Conservation (phyloP, 371 early-diverging fungal genomes). For the Parasitella parasitica region DNA sequence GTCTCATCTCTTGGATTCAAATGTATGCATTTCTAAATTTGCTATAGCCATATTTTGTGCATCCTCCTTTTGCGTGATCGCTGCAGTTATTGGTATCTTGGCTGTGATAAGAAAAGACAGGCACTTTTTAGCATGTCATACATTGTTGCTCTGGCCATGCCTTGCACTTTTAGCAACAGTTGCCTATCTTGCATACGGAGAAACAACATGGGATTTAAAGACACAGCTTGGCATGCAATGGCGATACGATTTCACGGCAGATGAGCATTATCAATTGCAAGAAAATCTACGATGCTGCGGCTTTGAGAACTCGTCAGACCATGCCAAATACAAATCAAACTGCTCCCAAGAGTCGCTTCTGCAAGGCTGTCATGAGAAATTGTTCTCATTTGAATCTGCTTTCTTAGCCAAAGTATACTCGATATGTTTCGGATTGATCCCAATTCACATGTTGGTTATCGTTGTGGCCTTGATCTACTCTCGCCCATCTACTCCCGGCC, state of each 20-base stretch:
- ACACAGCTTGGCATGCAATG: conserved; percentile 28
- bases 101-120: conserved; percentile 18
- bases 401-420: conserved; percentile 24
- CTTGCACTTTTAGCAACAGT: conserved; percentile 26
- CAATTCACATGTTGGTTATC: neutral
- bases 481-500: neutral
- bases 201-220: conserved; percentile 29
- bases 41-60: conserved; percentile 18
- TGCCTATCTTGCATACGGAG: conserved; percentile 28
- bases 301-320: conserved; percentile 34
- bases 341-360: conserved; percentile 31
- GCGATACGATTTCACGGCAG: conserved; percentile 19
- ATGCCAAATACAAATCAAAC: conserved; percentile 26
- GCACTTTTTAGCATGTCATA: conserved; percentile 16
- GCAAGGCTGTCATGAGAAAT: conserved; percentile 38
- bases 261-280: neutral
- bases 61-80: conserved; percentile 15
- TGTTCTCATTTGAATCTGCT: conserved; percentile 12
- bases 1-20: too few relatives aligned
- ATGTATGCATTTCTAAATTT: too few relatives aligned
- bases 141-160: conserved; percentile 25
- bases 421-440: neutral
- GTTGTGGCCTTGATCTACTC: neutral
- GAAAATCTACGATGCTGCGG: conserved; percentile 15
- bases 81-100: conserved; percentile 23